phyloP scores from a whole-genome alignment of 768 basidiomycete species.

The Cystoderma amianthinum region DNA sequence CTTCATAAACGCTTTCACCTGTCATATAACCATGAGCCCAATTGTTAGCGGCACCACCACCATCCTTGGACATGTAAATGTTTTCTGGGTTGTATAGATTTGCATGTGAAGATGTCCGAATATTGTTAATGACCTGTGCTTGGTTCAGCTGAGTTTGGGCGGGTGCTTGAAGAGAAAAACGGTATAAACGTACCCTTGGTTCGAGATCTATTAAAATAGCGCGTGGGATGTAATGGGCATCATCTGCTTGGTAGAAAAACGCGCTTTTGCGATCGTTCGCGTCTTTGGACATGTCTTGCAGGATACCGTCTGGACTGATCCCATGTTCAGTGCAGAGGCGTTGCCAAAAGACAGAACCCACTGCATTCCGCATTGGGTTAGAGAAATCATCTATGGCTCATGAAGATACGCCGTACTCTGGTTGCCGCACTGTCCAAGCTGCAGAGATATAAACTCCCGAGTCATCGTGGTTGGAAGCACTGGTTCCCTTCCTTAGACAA shows the following conservation, averaged over 20 bases:
- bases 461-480: no score
- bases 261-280: constrained; percentile 97
- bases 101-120: constrained; percentile 81
- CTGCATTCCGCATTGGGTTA: no score
- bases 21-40: constrained; percentile 94
- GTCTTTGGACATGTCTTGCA: constrained; percentile 95
- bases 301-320: constrained; percentile 89
- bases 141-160: constrained; percentile 2
- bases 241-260: constrained; percentile 99
- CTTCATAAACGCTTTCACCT: constrained; percentile 90
- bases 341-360: constrained; percentile 98
- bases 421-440: constrained; percentile 87
- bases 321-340: constrained; percentile 97
- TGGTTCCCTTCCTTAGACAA: no score
- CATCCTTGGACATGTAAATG: constrained; percentile 92
- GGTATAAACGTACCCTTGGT: constrained; percentile 66
- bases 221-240: constrained; percentile 97
- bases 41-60: constrained; percentile 98
- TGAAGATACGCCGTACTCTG: constrained; percentile 70
- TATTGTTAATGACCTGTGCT: constrained; percentile 89
- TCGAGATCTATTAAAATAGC: constrained; percentile 96
- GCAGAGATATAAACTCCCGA: constrained; percentile 29
- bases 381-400: no score
- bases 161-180: background rate
- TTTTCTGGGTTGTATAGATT: constrained; percentile 97